Evolutionary conservation across 75 land plant species (phyloP).

Genomic region (Ceratopteris richardii): DNA sequence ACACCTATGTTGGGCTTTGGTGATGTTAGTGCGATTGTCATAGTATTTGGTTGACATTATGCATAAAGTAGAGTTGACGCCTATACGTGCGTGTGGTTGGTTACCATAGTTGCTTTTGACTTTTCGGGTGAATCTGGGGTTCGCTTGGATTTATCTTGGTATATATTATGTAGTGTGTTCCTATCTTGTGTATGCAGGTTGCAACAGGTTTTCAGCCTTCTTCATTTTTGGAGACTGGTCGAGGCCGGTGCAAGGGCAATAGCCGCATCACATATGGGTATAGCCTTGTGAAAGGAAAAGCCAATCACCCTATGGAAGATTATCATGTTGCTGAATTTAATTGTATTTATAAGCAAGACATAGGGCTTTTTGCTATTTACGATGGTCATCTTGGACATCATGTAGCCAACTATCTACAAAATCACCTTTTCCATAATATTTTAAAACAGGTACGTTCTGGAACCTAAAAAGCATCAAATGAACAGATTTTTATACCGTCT

Average conservation of each 20-base stretch:
- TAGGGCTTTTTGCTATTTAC: slow-evolving; percentile 74
- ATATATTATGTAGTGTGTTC: not conserved
- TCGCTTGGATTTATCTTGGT: not conserved
- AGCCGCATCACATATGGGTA: slow-evolving; percentile 45
- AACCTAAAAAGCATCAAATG: no score
- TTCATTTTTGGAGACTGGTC: slow-evolving; percentile 31
- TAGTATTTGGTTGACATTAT: no score
- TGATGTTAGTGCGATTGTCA: no score
- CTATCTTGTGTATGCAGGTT: not conserved
- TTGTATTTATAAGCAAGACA: slow-evolving; percentile 33
- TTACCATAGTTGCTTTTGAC: no score
- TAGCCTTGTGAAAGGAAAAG: slow-evolving; percentile 59
- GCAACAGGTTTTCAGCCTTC: slow-evolving; percentile 29
- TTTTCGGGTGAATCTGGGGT: no score
- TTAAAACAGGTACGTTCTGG: slow-evolving; percentile 34
- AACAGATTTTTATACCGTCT: not conserved
- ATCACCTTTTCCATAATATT: slow-evolving; percentile 57
- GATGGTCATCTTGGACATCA: slow-evolving; percentile 71
- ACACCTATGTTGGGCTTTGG: no score
- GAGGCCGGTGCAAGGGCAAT: slow-evolving; percentile 47
- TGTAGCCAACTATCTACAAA: slow-evolving; percentile 59
- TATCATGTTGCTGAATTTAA: slow-evolving; percentile 53
- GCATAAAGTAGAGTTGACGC: no score
- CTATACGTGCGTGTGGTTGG: no score
- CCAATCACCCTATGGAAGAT: slow-evolving; percentile 83